These are phyloP conservation scores for Clarkia xantiana DNA, from an alignment of 345 rosid genomes.

Conservation along the genomic window DNA sequence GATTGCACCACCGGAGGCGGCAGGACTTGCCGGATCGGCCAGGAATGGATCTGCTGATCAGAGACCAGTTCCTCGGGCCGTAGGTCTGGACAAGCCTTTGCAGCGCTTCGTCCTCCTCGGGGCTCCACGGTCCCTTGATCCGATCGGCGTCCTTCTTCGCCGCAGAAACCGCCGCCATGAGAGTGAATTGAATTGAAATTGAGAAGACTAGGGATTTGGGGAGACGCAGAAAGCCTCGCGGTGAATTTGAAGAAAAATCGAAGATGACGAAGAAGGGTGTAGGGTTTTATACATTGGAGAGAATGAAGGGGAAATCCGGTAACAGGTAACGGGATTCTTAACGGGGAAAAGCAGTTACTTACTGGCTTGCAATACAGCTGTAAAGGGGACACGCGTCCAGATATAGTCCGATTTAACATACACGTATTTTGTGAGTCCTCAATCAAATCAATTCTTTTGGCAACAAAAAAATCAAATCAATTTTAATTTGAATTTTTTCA, in stretches of 20 bases:
- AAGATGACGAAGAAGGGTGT: not conserved
- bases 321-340: not conserved
- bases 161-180: not conserved
- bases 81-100: constrained; percentile 47
- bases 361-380: constrained; percentile 33
- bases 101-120: constrained; percentile 75
- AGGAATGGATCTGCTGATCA: constrained; percentile 77
- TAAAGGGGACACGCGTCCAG: constrained; percentile 4
- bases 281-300: not conserved
- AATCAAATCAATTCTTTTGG: too few species aligned
- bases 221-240: not conserved
- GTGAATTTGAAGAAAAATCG: too few species aligned
- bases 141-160: constrained; percentile 31
- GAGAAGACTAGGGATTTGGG: not conserved
- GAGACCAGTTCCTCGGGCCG: constrained; percentile 84
- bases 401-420: too few species aligned
- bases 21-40: constrained; percentile 90
- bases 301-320: not conserved
- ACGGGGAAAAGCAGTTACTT: constrained; percentile 28
- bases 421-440: too few species aligned
- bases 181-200: not conserved
- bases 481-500: too few species aligned
- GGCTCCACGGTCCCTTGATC: constrained; percentile 95
- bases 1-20: constrained; percentile 89
- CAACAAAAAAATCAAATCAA: too few species aligned